These are phyloP conservation scores for Parasitella parasitica DNA, from an alignment of 371 early-diverging fungal species.

Conservation along the genomic window DNA sequence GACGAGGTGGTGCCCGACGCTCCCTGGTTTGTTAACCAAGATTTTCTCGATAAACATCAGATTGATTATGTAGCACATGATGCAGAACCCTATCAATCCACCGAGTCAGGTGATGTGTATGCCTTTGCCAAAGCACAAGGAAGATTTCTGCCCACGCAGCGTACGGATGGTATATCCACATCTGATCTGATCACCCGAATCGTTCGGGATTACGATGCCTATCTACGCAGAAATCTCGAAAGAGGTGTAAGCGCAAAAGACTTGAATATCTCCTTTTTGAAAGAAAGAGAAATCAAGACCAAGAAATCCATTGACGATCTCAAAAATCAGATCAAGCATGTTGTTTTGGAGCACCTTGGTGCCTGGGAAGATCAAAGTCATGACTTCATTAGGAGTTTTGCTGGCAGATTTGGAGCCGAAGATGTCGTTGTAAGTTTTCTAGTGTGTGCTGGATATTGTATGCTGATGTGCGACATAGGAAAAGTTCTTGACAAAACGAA, in stretches of 20 bases:
- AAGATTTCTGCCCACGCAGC: conserved; percentile 86
- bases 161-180: conserved; percentile 96
- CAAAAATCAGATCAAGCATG: conserved; percentile 64
- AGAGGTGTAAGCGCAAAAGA: conserved; percentile 92
- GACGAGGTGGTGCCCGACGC: conserved; percentile 91
- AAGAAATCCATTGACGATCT: conserved; percentile 77
- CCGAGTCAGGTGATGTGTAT: conserved; percentile 91
- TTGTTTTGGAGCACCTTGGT: conserved; percentile 58
- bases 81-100: conserved; percentile 88
- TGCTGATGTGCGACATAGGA: conserved; percentile 14
- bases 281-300: conserved; percentile 74
- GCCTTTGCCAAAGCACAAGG: conserved; percentile 89
- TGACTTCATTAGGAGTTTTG: conserved; percentile 71
- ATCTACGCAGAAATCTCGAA: conserved; percentile 90
- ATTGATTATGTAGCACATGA: conserved; percentile 99
- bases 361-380: conserved; percentile 74
- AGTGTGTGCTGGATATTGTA: not conserved
- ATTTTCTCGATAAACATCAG: conserved; percentile 84
- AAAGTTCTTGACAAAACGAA: conserved; percentile 26
- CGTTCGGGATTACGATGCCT: conserved; percentile 94
- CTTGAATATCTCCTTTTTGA: conserved; percentile 85
- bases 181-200: conserved; percentile 96
- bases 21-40: conserved; percentile 91
- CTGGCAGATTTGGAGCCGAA: conserved; percentile 68
- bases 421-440: conserved; percentile 40